phyloP scores from a whole-genome alignment of 257 asterid genomes.

The Rehmannia glutinosa region DNA sequence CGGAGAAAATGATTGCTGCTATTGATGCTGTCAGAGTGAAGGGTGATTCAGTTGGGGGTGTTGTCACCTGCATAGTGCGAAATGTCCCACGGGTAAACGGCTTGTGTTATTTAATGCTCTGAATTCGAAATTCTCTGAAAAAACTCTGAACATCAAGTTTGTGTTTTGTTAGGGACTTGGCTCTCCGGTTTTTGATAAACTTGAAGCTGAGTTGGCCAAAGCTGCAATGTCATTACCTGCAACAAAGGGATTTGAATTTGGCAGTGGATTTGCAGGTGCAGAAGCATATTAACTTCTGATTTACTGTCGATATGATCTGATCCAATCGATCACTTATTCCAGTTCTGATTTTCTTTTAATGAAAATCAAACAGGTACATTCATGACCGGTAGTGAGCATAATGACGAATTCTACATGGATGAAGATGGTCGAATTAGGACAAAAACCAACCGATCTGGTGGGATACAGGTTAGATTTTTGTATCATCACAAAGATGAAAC shows the following conservation, averaged over 20 bases:
- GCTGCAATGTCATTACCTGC: constrained; percentile 94
- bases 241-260: constrained; percentile 94
- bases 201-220: constrained; percentile 96
- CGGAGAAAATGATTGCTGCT: constrained; percentile 97
- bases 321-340: too few species aligned
- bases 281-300: constrained; percentile 6
- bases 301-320: too few species aligned
- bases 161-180: constrained; percentile 74
- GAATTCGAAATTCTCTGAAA: neutral
- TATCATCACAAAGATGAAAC: too few species aligned
- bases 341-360: constrained; percentile 18
- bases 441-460: constrained; percentile 91
- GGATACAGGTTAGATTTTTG: constrained; percentile 90
- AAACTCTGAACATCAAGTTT: constrained; percentile 25
- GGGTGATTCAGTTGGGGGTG: constrained; percentile 99
- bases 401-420: constrained; percentile 87
- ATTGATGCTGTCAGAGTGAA: constrained; percentile 87
- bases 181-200: constrained; percentile 96
- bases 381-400: constrained; percentile 96
- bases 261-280: constrained; percentile 92
- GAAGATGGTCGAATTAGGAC: constrained; percentile 75
- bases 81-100: constrained; percentile 77
- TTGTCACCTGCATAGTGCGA: constrained; percentile 94
- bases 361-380: constrained; percentile 64
- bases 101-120: neutral